Conservation (phyloP, 306 rosid species). For the Ormosia semicastrata region DNA sequence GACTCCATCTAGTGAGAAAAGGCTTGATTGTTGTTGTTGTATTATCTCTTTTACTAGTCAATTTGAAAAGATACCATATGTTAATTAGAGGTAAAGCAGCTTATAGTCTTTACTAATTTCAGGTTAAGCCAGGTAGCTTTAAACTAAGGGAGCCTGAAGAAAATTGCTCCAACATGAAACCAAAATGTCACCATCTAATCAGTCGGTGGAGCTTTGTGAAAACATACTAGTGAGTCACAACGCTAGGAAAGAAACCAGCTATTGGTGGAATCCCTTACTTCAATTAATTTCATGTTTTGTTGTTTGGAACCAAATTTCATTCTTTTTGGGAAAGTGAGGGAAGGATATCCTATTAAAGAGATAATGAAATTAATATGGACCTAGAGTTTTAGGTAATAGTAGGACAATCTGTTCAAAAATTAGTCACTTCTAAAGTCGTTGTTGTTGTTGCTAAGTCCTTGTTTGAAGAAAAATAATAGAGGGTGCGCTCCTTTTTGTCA, state of each 20-base stretch:
- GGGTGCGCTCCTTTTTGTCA: constrained; percentile 37
- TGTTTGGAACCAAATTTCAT: not conserved
- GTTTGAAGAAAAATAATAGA: constrained; percentile 28
- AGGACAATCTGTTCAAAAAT: not conserved
- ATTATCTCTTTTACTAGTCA: constrained; percentile 15
- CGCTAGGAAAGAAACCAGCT: not conserved
- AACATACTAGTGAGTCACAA: not conserved
- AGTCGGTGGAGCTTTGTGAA: constrained; percentile 7
- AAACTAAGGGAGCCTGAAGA: not conserved
- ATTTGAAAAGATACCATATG: constrained; percentile 7
- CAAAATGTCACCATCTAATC: constrained; percentile 12
- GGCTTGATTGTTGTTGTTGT: no score
- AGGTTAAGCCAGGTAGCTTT: not conserved
- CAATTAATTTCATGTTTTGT: not conserved
- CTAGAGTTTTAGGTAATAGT: constrained; percentile 8
- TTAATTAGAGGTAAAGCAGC: not conserved
- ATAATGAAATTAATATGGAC: constrained; percentile 21
- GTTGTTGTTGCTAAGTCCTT: constrained; percentile 43
- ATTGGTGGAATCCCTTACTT: not conserved
- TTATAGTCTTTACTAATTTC: not conserved
- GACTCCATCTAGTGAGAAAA: no score
- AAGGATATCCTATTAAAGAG: constrained; percentile 1
- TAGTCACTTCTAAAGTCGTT: constrained; percentile 18
- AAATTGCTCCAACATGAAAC: not conserved
- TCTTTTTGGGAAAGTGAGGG: not conserved